Evolutionary conservation across 306 rosid species (phyloP), one percentile per base, ranked within the genome.

Genomic region (Casuarina cunninghamiana): DNA sequence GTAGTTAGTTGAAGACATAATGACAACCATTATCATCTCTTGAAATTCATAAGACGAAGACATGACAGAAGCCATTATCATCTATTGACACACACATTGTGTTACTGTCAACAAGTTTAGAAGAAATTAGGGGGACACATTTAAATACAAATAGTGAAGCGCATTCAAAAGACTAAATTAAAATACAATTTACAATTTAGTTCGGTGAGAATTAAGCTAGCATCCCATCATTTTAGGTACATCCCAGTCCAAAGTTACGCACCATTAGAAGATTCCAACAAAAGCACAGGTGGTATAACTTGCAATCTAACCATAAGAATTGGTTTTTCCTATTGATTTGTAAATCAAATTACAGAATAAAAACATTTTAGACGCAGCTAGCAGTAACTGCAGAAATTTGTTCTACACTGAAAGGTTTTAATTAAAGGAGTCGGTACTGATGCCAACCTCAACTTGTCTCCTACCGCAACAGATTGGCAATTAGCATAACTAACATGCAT

Each of bases 361-460:
- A 57, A 21, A 8, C 8, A 6, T 21, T 57, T 37, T 9, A 5
- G 63, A 57, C 11, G 21, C 38, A 57, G 38, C 63, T 57, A 9
- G 32, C 63, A 1, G 63, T 5, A 0, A 57, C 63, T 21, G 5
- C 21, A 57, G 41, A 66, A 39, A 16, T 7, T n/a, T 41, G 9
- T 13, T 66, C 21, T 2, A 16, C 12, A 5, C 7, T 61, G 39
- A 12, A 61, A 61, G 68, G 12, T 61, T 61, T 10, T 0, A 13
- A 32, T 61, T 61, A 10, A 1, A 37, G 35, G 68, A 61, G 68
- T 13, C 35, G 0, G 11, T 12, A 61, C 21, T 9, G 2, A 32
- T 60, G 10, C 16, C 41, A 60, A 60, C 15, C 67, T 60, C 67
- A 32, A 32, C 71, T 66, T 66, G 69, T 63, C 44, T 38, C 44